These are phyloP conservation scores for Scheffersomyces spartinae DNA, from an alignment of 805 yeast species.

Conservation along the genomic window DNA sequence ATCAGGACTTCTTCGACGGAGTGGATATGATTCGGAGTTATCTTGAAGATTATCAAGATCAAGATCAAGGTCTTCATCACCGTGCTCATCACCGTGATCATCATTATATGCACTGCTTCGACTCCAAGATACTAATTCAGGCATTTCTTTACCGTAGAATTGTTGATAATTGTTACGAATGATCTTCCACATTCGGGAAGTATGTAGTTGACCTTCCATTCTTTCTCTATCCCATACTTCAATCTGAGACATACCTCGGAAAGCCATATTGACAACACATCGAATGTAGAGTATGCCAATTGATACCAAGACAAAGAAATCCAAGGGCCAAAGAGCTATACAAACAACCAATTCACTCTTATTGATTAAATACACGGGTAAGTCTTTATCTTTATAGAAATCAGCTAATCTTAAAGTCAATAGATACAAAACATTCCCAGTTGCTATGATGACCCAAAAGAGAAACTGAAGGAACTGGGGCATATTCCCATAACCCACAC, in stretches of 20 bases:
- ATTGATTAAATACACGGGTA: constrained; percentile 46
- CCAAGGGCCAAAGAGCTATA: constrained; percentile 41
- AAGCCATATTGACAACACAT: constrained; percentile 41
- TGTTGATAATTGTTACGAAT: constrained; percentile 32
- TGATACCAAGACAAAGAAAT: constrained; percentile 48
- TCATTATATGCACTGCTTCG: constrained; percentile 3
- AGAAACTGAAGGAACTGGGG: constrained; percentile 76
- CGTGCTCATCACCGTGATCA: constrained; percentile 3
- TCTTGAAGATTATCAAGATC: constrained; percentile 1
- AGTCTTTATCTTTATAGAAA: constrained; percentile 36
- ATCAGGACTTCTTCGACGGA: constrained; percentile 1
- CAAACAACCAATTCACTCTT: constrained; percentile 44
- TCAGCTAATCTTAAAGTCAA: constrained; percentile 26
- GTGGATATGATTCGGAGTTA: background rate
- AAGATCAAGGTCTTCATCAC: constrained; percentile 7
- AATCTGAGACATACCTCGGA: constrained; percentile 74
- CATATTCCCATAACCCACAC: constrained; percentile 70
- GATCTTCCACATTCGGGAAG: constrained; percentile 41
- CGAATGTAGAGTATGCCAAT: constrained; percentile 50
- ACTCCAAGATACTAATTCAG: constrained; percentile 38
- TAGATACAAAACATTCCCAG: constrained; percentile 34
- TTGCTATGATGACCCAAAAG: constrained; percentile 46
- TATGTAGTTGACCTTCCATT: constrained; percentile 50
- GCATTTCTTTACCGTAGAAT: constrained; percentile 30
- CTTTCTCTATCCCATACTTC: constrained; percentile 91